phyloP scores from a whole-genome alignment of 2,329 filamentous ascomycete genomes.

The Arachnopeziza araneosa region DNA sequence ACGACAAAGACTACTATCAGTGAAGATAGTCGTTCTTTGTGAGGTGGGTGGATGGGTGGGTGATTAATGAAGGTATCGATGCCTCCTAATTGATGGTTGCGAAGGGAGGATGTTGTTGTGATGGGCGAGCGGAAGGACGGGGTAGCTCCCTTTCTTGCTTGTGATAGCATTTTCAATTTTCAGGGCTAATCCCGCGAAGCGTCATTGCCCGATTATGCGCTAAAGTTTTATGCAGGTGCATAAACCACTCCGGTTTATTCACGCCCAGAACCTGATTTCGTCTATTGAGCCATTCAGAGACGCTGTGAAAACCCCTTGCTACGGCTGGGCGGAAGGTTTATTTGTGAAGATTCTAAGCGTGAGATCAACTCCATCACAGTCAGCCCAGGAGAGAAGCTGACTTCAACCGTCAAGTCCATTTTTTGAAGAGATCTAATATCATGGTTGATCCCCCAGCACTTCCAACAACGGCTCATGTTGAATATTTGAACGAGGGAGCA shows the following conservation, averaged over 20 bases:
- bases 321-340: background rate
- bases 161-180: background rate
- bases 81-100: background rate
- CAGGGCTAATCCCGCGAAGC: background rate
- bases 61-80: background rate
- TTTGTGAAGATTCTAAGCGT: background rate
- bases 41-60: too few relatives aligned
- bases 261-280: background rate
- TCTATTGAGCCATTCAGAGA: background rate
- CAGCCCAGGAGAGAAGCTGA: background rate
- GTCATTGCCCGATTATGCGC: background rate
- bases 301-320: background rate
- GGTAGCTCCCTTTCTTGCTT: background rate
- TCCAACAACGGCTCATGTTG: conserved; percentile 2
- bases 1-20: background rate
- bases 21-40: background rate
- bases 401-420: background rate
- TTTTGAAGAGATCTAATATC: background rate
- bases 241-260: background rate
- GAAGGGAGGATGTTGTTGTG: too few relatives aligned
- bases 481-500: conserved; percentile 61
- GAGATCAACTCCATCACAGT: background rate
- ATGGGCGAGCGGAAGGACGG: background rate
- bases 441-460: conserved; percentile 3
- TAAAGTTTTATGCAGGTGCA: background rate